Evolutionary conservation across 495 filamentous ascomycete species (phyloP), one percentile per base, ranked within the genome.

Genomic region (Aspergillus incahuasiensis): DNA sequence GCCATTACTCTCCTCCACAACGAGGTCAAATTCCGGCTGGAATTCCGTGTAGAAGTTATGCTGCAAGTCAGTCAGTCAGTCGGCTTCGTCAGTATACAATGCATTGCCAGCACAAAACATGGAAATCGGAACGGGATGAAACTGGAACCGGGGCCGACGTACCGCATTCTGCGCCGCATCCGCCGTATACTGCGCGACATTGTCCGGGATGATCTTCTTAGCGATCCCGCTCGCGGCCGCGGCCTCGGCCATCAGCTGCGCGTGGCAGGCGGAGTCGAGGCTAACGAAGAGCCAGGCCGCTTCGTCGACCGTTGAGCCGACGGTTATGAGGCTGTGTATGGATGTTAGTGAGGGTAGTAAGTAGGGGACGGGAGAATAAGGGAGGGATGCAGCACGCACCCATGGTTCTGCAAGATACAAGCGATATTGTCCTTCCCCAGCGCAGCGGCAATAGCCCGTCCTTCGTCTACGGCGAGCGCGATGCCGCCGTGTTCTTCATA

Each of bases 281-380:
- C 80, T 83, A 19, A 82, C 73, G 58, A 86, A 87, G 72, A 85
- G 84, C 59, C 85, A 86, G 1, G 83, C 85, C 0, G 84, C 85
- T 57, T 84, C 84, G 54, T 87, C 85, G 13, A 88, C 81, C 9
- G 78, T 85, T 11, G 72, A 69, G 5, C 85, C 84, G 0, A 85
- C 82, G 16, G 85, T 87, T 13, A 87, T 63, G 21, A 88, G 69
- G 21, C 74, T 76, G 41, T 15, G n/a, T 6, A 18, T 20, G 7
- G 45, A 13, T 5, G n/a, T 18, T 19, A 34, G 18, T 21, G 24
- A n/a, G n/a, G n/a, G 64, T 45, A 60, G 57, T 28, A 38, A 18
- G 0, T 11, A 16, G n/a, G 18, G 32, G 25, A 3, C 8, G 4
- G 22, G 18, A 16, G 8, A 38, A 32, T 34, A 46, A 30, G 6